Evolutionary conservation across 2,329 filamentous ascomycete genomes (phyloP), one percentile per base, ranked within the genome.

Genomic region (Leptoxyphium fumago): DNA sequence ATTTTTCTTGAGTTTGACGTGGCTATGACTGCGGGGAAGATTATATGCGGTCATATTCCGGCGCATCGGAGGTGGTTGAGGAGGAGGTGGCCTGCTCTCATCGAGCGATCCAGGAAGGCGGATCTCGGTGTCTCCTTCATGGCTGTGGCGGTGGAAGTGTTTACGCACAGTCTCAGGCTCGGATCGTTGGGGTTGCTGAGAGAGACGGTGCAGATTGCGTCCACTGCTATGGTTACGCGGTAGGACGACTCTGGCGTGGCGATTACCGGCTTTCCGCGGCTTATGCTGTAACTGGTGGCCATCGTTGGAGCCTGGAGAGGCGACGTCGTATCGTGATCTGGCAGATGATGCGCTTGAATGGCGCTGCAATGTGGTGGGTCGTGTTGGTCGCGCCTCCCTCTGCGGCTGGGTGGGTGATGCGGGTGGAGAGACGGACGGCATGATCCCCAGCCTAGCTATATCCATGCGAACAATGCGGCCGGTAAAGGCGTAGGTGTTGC

Each of bases 1-100:
- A 48, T 61, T 61, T 52, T 60, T 61, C 55, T 61, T 61, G 44
- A 61, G 48, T 50, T 61, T 61, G 41, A 53, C 52, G 39, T 54
- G 46, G 26, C 52, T 56, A 29, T 46, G 44, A 38, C 52, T 59
- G 18, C 57, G 49, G 39, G 55, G 55, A 26, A 61, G 46, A 32
- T 61, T 55, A 30, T 47, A 50, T 2, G 55, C 52, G 1, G 58
- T 61, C 52, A 58, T 44, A 29, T 60, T 61, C 29, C 58, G 48
- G 40, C 52, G 48, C 46, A 61, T 55, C 4, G 48, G 44, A 18
- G 57, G 57, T 29, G 47, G 45, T 34, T 29, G 14, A 15, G 17
- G 10, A 34, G 17, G 21, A 36, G n/a, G 4, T 38, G 45, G n/a
- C 39, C 42, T 40, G 38, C 48, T 48, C 43, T 56, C 55, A 32